Base-by-base conservation (phyloP, 805 yeast genomes). In the Wickerhamomyces bisporus region DNA sequence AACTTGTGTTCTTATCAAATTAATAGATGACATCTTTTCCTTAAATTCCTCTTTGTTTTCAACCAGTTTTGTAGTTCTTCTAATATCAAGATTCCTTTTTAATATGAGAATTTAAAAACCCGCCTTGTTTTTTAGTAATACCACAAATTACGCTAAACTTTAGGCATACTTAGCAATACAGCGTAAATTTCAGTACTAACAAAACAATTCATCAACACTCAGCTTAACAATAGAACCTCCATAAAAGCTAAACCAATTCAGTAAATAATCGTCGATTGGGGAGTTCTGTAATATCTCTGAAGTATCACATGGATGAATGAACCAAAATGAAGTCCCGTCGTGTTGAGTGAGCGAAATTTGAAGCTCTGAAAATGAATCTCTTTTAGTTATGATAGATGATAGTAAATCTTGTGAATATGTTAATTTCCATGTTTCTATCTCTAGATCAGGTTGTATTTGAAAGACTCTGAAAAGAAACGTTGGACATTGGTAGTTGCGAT, bases 1-100 rank as follows among this genome's bases (percentile, higher is more conserved):
- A 1, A 81, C 77, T 51, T 81, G 84, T 21, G 83, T 66, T 55
- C 95, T 70, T 12, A 77, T 68, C 34, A 86, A 86, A 14, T 77
- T 69, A 57, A 83, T 85, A 3, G 85, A 63, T 9, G 73, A 61
- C 53, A 68, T 60, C 30, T 15, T 24, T 21, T 21, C 24, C 24
- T 10, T 21, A 7, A 21, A 21, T 21, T 7, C 24, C 10, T 21
- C 7, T 7, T 21, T 21, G 10, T 10, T 7, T 21, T 26, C 16
- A 10, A 14, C 10, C n/a, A n/a, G 7, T 10, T 33, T 26, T 9
- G 12, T 10, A 6, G 20, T n/a, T 29, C 9, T 8, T 16, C 15
- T 18, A 8, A 18, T 12, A 15, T n/a, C n/a, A n/a, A n/a, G n/a
- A n/a, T n/a, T n/a, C n/a, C n/a, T n/a, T n/a, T n/a, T n/a, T n/a